Evolutionary conservation across 2,329 filamentous ascomycete genomes (phyloP).

Genomic region (Aspergillus sp.): DNA sequence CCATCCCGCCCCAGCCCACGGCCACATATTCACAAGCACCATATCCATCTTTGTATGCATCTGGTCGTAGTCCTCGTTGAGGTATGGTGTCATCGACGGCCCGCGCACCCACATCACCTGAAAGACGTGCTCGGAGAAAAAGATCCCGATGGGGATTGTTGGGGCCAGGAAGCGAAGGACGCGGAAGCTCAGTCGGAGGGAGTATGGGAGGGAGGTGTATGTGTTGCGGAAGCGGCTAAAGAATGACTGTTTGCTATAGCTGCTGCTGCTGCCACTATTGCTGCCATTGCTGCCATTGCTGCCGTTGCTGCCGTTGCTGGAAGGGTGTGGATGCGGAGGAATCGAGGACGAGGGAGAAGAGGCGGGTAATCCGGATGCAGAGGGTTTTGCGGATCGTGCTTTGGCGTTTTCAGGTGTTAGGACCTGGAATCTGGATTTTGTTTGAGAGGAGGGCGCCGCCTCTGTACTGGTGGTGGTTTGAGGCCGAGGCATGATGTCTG

Average conservation of each 20-base stretch:
- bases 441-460: not conserved
- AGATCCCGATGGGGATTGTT: conserved; percentile 30
- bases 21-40: conserved; percentile 37
- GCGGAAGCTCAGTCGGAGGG: conserved; percentile 19
- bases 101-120: conserved; percentile 38
- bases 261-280: not conserved
- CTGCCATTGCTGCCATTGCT: conserved; percentile 1
- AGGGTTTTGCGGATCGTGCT: conserved; percentile 3
- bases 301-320: conserved; percentile 1
- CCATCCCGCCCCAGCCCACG: conserved; percentile 43
- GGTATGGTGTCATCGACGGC: conserved; percentile 66
- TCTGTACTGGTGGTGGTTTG: conserved; percentile 2
- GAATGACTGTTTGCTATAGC: conserved; percentile 11
- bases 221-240: conserved; percentile 20
- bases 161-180: conserved; percentile 23
- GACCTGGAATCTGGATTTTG: conserved; percentile 11
- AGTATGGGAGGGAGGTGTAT: conserved; percentile 21
- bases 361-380: not conserved
- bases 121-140: conserved; percentile 34
- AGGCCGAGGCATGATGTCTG: conserved; percentile 4
- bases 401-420: conserved; percentile 14
- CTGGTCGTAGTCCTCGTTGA: conserved; percentile 57
- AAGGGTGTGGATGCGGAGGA: not conserved
- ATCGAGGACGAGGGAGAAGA: conserved; percentile 2
- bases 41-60: conserved; percentile 32